Percentiles rank a stretch among this genome's conserved stretches.
These are phyloP conservation scores for Fragosphaeria purpurea DNA, from an alignment of 2,329 filamentous ascomycete species.

Conservation along the genomic window DNA sequence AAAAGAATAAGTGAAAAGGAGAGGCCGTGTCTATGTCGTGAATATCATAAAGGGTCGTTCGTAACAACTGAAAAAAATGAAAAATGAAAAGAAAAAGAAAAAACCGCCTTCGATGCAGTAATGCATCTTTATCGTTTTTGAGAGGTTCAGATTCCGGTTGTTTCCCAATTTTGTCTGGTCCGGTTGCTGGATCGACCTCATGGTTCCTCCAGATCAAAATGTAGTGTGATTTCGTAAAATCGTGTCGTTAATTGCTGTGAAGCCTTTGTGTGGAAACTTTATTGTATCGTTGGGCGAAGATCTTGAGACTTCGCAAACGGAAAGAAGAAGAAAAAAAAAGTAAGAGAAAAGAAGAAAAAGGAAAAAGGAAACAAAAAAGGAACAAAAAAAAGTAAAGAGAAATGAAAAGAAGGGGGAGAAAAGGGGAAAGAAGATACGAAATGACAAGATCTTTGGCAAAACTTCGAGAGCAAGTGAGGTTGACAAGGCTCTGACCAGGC, in stretches of 20 bases:
- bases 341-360: background rate
- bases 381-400: background rate
- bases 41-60: too few relatives aligned
- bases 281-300: background rate
- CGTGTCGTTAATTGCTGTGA: too few relatives aligned
- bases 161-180: too few relatives aligned
- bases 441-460: background rate
- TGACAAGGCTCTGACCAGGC: background rate
- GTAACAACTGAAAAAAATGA: too few relatives aligned
- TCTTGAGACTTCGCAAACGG: too few relatives aligned
- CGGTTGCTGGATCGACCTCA: too few relatives aligned
- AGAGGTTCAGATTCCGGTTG: too few relatives aligned
- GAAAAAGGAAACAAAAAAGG: background rate
- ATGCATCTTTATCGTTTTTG: too few relatives aligned
- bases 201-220: too few relatives aligned
- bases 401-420: background rate
- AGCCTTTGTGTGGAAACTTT: background rate
- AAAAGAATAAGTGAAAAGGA: background rate
- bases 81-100: background rate
- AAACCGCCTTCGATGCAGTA: background rate
- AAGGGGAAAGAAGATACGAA: background rate
- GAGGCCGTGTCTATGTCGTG: too few relatives aligned
- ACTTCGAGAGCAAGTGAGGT: background rate
- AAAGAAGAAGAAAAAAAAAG: background rate
- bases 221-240: too few relatives aligned